A percentile compares a stretch with the other conserved stretches of the same genome.
Evolutionary conservation across 2,329 filamentous ascomycete species (phyloP).

Genomic region (Cadophora sp.): DNA sequence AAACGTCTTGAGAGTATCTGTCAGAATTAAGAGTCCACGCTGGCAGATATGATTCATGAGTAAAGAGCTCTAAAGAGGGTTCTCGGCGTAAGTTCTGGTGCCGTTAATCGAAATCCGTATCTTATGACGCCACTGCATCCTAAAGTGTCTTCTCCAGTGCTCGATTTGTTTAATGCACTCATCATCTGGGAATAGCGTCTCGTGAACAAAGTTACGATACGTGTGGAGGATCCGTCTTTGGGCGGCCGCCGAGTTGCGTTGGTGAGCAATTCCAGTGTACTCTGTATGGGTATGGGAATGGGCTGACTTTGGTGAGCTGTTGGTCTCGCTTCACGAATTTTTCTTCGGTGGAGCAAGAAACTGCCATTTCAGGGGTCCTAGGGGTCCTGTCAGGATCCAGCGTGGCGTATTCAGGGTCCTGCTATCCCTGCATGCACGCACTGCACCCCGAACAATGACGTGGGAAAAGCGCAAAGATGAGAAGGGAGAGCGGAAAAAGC

Average conservation of each 20-base stretch:
- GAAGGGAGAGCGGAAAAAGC: neutral
- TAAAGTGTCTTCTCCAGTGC: no score
- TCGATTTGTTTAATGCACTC: neutral
- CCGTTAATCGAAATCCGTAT: no score
- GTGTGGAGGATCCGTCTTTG: neutral
- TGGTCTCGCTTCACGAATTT: neutral
- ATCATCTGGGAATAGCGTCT: neutral
- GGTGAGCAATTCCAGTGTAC: neutral
- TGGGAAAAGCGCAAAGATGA: neutral
- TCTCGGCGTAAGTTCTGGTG: no score
- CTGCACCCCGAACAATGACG: conserved; percentile 4
- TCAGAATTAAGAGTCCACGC: no score
- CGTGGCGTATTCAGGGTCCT: conserved; percentile 6
- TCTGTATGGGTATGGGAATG: neutral
- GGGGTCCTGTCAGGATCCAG: conserved; percentile 1
- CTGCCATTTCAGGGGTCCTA: conserved; percentile 5
- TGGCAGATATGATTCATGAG: no score
- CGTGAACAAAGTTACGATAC: neutral
- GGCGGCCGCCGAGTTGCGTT: neutral
- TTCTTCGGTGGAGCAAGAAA: neutral
- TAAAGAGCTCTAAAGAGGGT: no score
- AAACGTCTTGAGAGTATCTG: no score
- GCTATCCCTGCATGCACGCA: neutral
- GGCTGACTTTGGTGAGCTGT: conserved; percentile 10
- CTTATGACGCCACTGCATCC: no score